Conservation (phyloP, 495 filamentous ascomycete genomes). For the Hypoxylon lienhwacheense region DNA sequence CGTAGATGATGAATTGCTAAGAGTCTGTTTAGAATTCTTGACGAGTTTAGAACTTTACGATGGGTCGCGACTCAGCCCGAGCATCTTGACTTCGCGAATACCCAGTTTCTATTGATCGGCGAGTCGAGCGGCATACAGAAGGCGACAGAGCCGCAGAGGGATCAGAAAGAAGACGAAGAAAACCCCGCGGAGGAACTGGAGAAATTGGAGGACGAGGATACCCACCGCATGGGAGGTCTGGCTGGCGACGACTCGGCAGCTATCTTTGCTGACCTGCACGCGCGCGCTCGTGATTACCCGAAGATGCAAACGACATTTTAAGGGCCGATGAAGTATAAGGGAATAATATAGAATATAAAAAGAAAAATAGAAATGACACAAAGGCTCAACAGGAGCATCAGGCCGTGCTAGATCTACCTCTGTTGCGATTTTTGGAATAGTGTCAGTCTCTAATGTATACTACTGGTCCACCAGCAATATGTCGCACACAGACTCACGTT, state of each 20-base stretch:
- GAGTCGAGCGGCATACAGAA: conserved; percentile 66
- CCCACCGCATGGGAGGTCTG: conserved; percentile 43
- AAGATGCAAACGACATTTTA: conserved; percentile 48
- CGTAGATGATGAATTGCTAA: too few relatives aligned
- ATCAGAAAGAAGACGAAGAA: conserved; percentile 57
- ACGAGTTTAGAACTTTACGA: conserved; percentile 72
- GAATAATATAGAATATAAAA: background rate
- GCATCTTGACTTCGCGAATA: conserved; percentile 74
- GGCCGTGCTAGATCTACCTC: too few relatives aligned
- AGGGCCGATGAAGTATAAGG: background rate
- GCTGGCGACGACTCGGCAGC: conserved; percentile 42
- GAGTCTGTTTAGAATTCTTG: conserved; percentile 61
- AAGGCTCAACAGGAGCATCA: too few relatives aligned
- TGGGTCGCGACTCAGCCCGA: conserved; percentile 77
- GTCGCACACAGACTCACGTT: too few relatives aligned
- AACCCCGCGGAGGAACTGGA: conserved; percentile 58
- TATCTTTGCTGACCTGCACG: conserved; percentile 50
- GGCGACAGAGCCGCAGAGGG: conserved; percentile 59
- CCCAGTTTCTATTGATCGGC: conserved; percentile 83
- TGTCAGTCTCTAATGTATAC: too few relatives aligned
- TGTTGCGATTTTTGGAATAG: too few relatives aligned
- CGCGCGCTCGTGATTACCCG: conserved; percentile 43
- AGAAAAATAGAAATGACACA: background rate
- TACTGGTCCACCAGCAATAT: too few relatives aligned
- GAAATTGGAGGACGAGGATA: conserved; percentile 49